These are phyloP conservation scores for Botrytis aclada DNA, from an alignment of 2,329 filamentous ascomycete species.

Conservation along the genomic window DNA sequence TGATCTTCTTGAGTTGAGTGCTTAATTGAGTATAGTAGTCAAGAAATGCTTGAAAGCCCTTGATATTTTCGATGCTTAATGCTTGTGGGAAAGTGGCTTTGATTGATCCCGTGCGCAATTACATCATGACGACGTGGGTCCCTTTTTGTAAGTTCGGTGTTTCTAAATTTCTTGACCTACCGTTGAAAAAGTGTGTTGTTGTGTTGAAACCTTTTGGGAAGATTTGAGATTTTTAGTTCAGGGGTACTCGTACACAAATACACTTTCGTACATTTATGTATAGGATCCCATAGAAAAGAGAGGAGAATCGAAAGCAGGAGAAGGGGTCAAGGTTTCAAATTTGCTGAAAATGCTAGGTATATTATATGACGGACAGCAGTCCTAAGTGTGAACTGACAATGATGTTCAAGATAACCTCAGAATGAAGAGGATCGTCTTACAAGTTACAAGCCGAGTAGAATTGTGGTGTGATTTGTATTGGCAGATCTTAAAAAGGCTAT, in stretches of 20 bases:
- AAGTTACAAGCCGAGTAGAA: not conserved
- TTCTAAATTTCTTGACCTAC: not conserved
- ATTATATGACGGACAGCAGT: constrained; percentile 11
- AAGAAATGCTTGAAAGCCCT: not conserved
- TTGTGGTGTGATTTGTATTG: not conserved
- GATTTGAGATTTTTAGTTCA: constrained; percentile 6
- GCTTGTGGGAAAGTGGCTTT: not conserved
- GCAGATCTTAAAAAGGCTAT: not conserved
- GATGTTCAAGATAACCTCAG: not conserved
- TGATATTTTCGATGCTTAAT: not conserved
- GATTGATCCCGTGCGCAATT: constrained; percentile 10
- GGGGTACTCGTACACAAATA: constrained; percentile 9
- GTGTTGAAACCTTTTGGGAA: not conserved
- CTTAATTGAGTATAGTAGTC: not conserved
- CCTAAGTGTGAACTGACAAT: not conserved
- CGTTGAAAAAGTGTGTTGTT: not conserved
- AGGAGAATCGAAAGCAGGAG: not conserved
- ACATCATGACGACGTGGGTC: constrained; percentile 13
- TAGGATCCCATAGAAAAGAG: not conserved
- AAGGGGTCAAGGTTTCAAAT: constrained; percentile 14
- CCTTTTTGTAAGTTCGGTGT: not conserved
- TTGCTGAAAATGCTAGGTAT: not conserved
- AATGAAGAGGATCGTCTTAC: not conserved
- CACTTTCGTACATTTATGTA: not conserved
- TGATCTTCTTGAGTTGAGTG: not conserved